A percentile compares a stretch with the other conserved stretches of the same genome.
phyloP scores from a whole-genome alignment of 768 basidiomycete species.

The Boletus pseudopeckii region DNA sequence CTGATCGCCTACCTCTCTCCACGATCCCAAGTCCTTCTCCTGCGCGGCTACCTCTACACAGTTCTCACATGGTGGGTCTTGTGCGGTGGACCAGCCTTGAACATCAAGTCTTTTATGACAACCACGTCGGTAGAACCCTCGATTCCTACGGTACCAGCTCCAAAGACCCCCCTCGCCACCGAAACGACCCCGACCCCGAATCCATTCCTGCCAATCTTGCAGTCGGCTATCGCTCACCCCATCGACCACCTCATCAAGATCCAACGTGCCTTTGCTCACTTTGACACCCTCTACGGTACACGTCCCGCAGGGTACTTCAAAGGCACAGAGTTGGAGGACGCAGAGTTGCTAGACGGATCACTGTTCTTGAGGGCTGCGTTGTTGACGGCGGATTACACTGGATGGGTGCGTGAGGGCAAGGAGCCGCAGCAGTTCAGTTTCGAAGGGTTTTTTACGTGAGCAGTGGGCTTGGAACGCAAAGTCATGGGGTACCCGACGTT shows the following conservation, averaged over 20 bases:
- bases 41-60: slow-evolving; percentile 28
- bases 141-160: neutral
- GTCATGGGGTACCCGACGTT: too few species aligned
- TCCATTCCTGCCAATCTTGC: slow-evolving; percentile 39
- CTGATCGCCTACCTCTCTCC: slow-evolving; percentile 15
- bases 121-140: slow-evolving; percentile 20
- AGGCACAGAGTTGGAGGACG: slow-evolving; percentile 30
- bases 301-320: slow-evolving; percentile 26
- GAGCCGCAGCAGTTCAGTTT: slow-evolving; percentile 23
- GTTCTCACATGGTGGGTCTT: slow-evolving; percentile 30
- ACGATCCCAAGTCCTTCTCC: slow-evolving; percentile 21
- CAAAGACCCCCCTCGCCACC: slow-evolving; percentile 2
- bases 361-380: slow-evolving; percentile 32
- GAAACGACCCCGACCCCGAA: slow-evolving; percentile 30
- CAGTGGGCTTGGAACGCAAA: too few species aligned
- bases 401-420: slow-evolving; percentile 41
- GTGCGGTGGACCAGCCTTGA: slow-evolving; percentile 28
- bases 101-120: slow-evolving; percentile 32
- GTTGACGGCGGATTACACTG: slow-evolving; percentile 32
- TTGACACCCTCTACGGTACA: slow-evolving; percentile 28
- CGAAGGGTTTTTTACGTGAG: too few species aligned
- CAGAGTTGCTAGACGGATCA: slow-evolving; percentile 35
- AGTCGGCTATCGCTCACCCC: slow-evolving; percentile 36
- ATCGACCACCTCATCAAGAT: slow-evolving; percentile 33
- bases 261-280: slow-evolving; percentile 35